Evolutionary conservation across 169 alveolate species (phyloP), one percentile per base, ranked within the genome.

Genomic region (Plasmodium malariae): DNA sequence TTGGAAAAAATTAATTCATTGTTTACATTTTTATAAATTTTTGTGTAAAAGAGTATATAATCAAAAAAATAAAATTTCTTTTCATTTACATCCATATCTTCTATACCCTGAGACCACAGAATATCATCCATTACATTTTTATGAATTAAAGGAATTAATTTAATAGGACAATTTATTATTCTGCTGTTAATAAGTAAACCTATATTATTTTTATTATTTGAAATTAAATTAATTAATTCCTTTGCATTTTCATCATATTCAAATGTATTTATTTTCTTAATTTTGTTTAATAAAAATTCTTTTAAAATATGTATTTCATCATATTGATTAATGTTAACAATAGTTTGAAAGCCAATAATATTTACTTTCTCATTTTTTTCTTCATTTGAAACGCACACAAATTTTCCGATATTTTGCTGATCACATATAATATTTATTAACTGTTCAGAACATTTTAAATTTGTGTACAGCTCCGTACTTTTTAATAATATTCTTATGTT

Each of bases 251-350:
- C 68, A 34, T 69, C 19, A 0, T 43, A 34, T 11, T 85, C 87
- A 2, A 9, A 21, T 11, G 49, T 24, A 60, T 24, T 70, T 9
- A 28, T 62, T 24, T 70, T 86, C 5, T 69, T 40, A 45, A 86
- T 62, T 48, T 86, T 86, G 11, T 69, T 60, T 51, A 65, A 28
- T 1, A 86, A 55, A 34, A 86, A 48, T 28, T 68, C 87, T 62
- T 86, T 86, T 51, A 86, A 36, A 21, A 17, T 19, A 1, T 28
- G 60, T 45, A 86, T 45, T 86, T 86, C 87, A 55, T 3, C 59
- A 36, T 86, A 86, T 54, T 86, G 92, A 9, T 86, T 86, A 55
- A 86, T n/a, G 37, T 86, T 86, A 14, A 86, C 70, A n/a, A 86
- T 59, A 0, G 92, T 86, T 71, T 17, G 36, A 36, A 86, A 86